A percentile compares a stretch with the other conserved stretches of the same genome.
Evolutionary conservation across 129 eudicot genomes (phyloP).

Genomic region (Lactuca sativa): DNA sequence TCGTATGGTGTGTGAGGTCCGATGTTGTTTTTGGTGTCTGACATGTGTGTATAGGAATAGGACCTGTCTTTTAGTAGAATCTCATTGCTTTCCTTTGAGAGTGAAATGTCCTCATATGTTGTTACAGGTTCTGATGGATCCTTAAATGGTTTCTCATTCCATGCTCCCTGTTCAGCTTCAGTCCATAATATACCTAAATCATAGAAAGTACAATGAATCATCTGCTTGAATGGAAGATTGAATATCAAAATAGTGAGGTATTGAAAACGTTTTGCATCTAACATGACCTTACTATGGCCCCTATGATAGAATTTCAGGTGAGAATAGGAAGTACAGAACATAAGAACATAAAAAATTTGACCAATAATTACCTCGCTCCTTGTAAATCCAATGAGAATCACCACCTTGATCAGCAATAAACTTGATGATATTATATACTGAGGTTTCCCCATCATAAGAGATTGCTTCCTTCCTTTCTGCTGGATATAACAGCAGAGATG

Average conservation of each 20-base stretch:
- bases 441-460: constrained; percentile 66
- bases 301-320: too few species aligned
- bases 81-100: constrained; percentile 39
- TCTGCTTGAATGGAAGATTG: background rate
- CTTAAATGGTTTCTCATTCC: constrained; percentile 29
- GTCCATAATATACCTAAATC: constrained; percentile 47
- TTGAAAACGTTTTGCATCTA: too few species aligned
- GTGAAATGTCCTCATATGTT: constrained; percentile 15
- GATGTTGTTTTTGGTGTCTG: constrained; percentile 23
- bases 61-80: constrained; percentile 46
- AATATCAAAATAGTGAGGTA: too few species aligned
- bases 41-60: too few species aligned
- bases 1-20: constrained; percentile 27
- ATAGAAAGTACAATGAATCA: constrained; percentile 8
- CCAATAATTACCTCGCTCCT: constrained; percentile 48
- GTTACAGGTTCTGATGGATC: constrained; percentile 24
- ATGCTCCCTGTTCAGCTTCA: constrained; percentile 34
- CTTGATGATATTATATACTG: constrained; percentile 56
- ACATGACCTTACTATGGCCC: too few species aligned
- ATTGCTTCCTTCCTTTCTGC: constrained; percentile 65
- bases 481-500: constrained; percentile 80
- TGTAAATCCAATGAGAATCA: constrained; percentile 44
- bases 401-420: constrained; percentile 75
- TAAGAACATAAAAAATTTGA: constrained; percentile 3
- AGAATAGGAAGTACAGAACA: background rate